Conservation (phyloP, 2,329 filamentous ascomycete genomes). For the Sporothrix globosa region DNA sequence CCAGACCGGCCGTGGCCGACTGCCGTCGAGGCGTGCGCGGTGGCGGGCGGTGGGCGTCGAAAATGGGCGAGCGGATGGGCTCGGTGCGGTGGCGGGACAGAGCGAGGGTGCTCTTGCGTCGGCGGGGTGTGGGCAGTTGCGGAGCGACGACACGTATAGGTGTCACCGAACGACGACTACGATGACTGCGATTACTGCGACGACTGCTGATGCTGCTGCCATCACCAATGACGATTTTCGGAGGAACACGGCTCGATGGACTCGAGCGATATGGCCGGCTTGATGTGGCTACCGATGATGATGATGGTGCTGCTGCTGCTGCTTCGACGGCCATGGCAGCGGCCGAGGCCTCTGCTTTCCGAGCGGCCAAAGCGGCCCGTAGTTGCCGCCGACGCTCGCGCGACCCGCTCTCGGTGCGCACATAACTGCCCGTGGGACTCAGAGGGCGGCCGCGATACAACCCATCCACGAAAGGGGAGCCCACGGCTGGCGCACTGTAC, state of each 20-base stretch:
- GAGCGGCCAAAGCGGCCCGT: background rate
- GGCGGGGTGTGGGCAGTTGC: background rate
- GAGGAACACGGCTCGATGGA: background rate
- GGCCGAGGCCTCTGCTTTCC: background rate
- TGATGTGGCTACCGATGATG: no score
- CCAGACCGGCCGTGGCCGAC: background rate
- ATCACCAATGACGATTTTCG: background rate
- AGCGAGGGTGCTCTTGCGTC: constrained; percentile 6
- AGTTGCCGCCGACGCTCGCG: background rate
- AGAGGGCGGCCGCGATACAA: background rate
- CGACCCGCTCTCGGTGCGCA: constrained; percentile 22
- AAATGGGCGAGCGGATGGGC: constrained; percentile 16
- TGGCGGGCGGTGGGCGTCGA: background rate
- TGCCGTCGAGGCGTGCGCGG: background rate
- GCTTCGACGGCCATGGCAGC: background rate
- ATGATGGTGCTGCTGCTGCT: background rate
- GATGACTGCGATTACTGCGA: background rate
- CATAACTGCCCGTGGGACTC: constrained; percentile 27
- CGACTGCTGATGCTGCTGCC: constrained; percentile 6
- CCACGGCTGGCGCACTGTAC: background rate
- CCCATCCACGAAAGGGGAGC: background rate
- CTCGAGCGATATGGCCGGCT: no score
- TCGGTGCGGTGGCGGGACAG: constrained; percentile 18
- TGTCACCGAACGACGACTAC: background rate
- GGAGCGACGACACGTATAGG: constrained; percentile 3